A percentile compares a stretch with the other conserved stretches of the same genome.
phyloP scores from a whole-genome alignment of 1,284 basidiomycete species.

The Fomes fomentarius region DNA sequence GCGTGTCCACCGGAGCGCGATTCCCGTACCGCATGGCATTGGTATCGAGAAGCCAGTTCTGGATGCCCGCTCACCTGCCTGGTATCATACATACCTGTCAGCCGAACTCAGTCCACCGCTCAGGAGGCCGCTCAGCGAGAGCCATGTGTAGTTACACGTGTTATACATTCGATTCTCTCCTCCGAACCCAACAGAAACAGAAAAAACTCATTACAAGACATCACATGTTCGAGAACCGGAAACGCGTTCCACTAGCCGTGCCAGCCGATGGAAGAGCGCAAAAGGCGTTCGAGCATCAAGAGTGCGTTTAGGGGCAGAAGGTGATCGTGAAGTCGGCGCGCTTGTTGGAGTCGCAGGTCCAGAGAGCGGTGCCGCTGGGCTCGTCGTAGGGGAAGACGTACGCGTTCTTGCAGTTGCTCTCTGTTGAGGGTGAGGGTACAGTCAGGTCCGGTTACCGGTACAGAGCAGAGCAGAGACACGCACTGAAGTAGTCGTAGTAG shows the following conservation, averaged over 20 bases:
- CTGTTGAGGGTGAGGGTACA: no score
- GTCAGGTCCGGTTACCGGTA: background rate
- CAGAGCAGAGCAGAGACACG: constrained; percentile 18
- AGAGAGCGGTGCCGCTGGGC: constrained; percentile 46
- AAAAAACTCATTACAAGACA: background rate
- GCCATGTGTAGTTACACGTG: no score
- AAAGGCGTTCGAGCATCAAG: no score
- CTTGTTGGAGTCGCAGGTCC: constrained; percentile 41
- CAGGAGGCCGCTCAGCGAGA: no score
- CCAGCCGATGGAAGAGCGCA: background rate
- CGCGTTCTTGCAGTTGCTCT: constrained; percentile 46
- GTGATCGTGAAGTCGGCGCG: constrained; percentile 49
- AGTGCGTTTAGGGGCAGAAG: constrained; percentile 43
- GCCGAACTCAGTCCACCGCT: no score
- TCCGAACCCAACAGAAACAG: background rate
- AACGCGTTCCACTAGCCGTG: background rate
- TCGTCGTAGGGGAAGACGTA: constrained; percentile 58
- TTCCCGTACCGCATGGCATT: no score
- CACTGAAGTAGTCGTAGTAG: constrained; percentile 51
- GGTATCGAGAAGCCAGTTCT: no score
- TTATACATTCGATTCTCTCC: no score
- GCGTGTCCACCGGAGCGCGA: no score
- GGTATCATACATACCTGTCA: no score
- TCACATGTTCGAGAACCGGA: no score
- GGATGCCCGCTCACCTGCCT: no score